Conservation (phyloP, 495 filamentous ascomycete species). For the Jackrogersella multiformis region DNA sequence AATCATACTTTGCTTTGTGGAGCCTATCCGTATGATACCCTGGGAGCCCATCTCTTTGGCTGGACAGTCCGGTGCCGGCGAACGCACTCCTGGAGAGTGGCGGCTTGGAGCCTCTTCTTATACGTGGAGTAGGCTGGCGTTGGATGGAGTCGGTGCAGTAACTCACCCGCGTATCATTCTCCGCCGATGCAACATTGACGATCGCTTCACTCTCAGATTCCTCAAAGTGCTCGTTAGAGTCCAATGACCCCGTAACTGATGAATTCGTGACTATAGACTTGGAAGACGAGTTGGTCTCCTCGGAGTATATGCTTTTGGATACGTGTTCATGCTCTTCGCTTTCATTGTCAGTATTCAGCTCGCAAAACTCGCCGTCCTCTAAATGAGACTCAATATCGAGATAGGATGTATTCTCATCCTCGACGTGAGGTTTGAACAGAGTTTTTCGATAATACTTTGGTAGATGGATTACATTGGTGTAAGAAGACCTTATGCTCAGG, state of each 20-base stretch:
- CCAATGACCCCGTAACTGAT: conserved; percentile 2
- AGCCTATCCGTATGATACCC: no score
- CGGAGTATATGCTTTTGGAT: neutral
- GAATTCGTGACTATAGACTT: neutral
- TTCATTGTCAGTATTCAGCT: neutral
- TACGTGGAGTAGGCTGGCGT: conserved; percentile 27
- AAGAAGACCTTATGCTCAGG: conserved; percentile 6
- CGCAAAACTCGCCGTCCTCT: neutral
- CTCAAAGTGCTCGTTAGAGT: conserved; percentile 15
- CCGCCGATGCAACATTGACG: neutral
- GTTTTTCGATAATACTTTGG: neutral
- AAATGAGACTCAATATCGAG: neutral
- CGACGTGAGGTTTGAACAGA: neutral
- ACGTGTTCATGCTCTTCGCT: neutral
- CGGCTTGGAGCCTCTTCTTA: conserved; percentile 39
- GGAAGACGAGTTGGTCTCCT: neutral
- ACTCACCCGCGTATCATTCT: neutral
- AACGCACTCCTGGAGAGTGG: conserved; percentile 41
- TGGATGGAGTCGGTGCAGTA: neutral
- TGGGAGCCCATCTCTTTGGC: neutral
- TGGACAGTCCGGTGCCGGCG: conserved; percentile 5
- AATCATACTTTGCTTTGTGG: no score
- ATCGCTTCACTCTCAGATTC: conserved; percentile 18
- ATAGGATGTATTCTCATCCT: neutral
- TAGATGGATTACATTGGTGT: neutral